Evolutionary conservation across 768 basidiomycete species (phyloP).

Genomic region (Cyclocybe aegerita): DNA sequence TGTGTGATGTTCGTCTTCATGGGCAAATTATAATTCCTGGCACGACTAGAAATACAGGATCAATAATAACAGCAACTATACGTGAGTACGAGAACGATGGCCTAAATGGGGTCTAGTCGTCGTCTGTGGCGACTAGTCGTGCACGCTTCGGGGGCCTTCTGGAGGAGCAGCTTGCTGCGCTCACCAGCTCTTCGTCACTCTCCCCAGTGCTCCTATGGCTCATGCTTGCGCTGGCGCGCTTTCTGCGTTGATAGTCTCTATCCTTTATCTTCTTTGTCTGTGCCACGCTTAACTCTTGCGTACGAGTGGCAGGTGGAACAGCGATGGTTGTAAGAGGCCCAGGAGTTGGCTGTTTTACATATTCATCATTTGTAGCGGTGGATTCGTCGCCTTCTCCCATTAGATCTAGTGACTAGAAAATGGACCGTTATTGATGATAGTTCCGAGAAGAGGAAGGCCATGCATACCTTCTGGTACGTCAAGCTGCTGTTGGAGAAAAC

Average conservation of each 20-base stretch:
- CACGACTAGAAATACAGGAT: neutral
- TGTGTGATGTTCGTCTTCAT: slow-evolving; percentile 21
- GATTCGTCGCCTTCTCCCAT: slow-evolving; percentile 69
- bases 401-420: slow-evolving; percentile 67
- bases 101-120: slow-evolving; percentile 43
- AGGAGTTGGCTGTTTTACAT: slow-evolving; percentile 63
- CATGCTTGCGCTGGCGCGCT: slow-evolving; percentile 53
- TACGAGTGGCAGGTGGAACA: slow-evolving; percentile 69
- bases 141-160: slow-evolving; percentile 70
- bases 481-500: slow-evolving; percentile 81
- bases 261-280: slow-evolving; percentile 79
- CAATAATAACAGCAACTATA: neutral
- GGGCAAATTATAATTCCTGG: slow-evolving; percentile 1
- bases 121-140: slow-evolving; percentile 50
- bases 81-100: neutral
- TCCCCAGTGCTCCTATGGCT: slow-evolving; percentile 66
- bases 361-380: slow-evolving; percentile 57
- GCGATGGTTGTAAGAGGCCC: slow-evolving; percentile 68
- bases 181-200: slow-evolving; percentile 71
- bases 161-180: slow-evolving; percentile 42
- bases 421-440: slow-evolving; percentile 5
- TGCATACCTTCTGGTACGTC: slow-evolving; percentile 68
- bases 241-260: slow-evolving; percentile 78
- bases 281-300: slow-evolving; percentile 66
- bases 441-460: neutral